Evolutionary conservation across 371 early-diverging fungal species (phyloP), one percentile per base, ranked within the genome.

Genomic region (Mucor irregularis): DNA sequence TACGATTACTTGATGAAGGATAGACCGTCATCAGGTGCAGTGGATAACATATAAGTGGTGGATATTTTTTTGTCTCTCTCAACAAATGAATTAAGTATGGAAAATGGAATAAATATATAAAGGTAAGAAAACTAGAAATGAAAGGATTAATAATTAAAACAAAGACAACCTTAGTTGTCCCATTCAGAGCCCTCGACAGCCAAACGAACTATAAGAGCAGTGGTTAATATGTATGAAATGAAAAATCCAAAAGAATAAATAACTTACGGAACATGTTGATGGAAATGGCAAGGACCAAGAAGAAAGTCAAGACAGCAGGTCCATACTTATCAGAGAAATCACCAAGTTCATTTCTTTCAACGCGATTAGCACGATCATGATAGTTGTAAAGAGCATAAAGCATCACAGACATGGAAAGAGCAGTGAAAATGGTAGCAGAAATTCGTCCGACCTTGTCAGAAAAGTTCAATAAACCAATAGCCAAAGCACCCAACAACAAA

Each of bases 181-280:
- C 34, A 33, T 34, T 48, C 29, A 11, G 33, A 3, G 22, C 14
- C 35, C 4, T 48, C 49, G 2, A 34, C 13, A 19, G 35, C 14
- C 14, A 48, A 48, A 21, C 49, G 49, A 48, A 48, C 49, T 48
- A 48, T 34, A 34, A 22, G 13, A 24, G 9, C 8, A 22, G 13
- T 21, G 19, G 42, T 42, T 42, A 47, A 33, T 13, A 33, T 5
- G 26, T 7, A 17, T 3, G 5, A 33, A 33, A 33, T 11, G 8
- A 30, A 5, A 19, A 30, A 29, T 8, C 2, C n/a, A 47, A 14
- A 16, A 5, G 17, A 0, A 31, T 16, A 13, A 14, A 8, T 13
- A 7, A 93, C 84, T 91, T 94, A 74, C 93, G 83, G 62, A 87
- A 90, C 63, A 97, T 88, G 65, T 93, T 94, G 56, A 90, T 69